Conservation (phyloP, 2,329 filamentous ascomycete genomes). For the Diaporthe caulivora region DNA sequence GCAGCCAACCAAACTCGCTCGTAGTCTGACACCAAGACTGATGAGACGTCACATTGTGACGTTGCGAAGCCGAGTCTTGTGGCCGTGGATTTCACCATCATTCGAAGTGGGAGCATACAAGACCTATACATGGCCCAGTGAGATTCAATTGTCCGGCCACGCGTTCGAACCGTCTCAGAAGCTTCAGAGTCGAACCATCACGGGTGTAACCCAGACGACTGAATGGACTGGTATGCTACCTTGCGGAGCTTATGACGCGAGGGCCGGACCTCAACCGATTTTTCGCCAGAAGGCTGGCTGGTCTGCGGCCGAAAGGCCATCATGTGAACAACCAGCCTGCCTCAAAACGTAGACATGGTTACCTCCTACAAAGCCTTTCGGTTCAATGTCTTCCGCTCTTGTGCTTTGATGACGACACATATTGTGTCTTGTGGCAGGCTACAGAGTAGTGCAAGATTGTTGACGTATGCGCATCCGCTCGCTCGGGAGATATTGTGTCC, state of each 20-base stretch:
- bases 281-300: neutral
- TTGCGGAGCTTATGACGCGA: neutral
- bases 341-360: neutral
- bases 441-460: neutral
- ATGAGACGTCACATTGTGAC: too few relatives aligned
- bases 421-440: neutral
- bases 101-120: too few relatives aligned
- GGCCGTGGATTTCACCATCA: too few relatives aligned
- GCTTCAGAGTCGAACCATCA: neutral
- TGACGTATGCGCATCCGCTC: neutral
- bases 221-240: neutral
- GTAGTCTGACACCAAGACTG: too few relatives aligned
- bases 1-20: neutral
- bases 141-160: neutral
- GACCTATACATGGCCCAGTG: too few relatives aligned
- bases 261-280: neutral
- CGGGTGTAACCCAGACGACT: neutral
- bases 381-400: neutral
- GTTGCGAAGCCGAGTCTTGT: too few relatives aligned
- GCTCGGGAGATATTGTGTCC: neutral
- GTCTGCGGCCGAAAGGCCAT: neutral
- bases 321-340: neutral
- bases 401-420: neutral
- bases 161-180: neutral
- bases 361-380: neutral